Evolutionary conservation across 352 stramenopile genomes (phyloP), one percentile per base, ranked within the genome.

Genomic region (Phytophthora chlamydospora): DNA sequence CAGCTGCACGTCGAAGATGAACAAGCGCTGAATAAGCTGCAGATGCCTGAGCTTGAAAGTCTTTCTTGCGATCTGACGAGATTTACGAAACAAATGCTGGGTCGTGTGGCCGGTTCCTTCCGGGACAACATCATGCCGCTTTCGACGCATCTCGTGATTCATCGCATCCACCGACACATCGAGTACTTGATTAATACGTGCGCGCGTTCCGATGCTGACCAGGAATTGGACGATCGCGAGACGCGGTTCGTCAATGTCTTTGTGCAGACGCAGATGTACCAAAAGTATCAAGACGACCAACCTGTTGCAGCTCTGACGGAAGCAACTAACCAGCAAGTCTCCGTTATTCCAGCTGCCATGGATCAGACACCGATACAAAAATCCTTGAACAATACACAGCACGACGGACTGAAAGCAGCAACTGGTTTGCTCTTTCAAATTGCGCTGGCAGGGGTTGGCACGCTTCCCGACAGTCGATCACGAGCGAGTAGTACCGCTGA

Each of bases 211-310:
- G 34, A 39, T 19, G 14, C 14, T 19, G 39, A 36, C 24, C 4
- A 58, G 13, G n/a, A 32, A n/a, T 40, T 73, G 14, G 14, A 61
- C 40, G 44, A 21, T n/a, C 52, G 19, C 8, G 66, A 73, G 14
- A 33, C 57, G 32, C 46, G 56, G 8, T 76, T 86, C 4, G 49
- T 75, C 8, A 50, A 63, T 8, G 39, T 47, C 3, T 53, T 86
- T 43, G 71, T 70, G 62, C 52, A 75, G 39, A 78, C 76, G 0
- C 75, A 86, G 21, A 84, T 84, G 76, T 82, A 76, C 51, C 75
- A 83, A 42, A 82, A 80, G 60, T 82, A 84, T 36, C 61, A 64
- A 45, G 76, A 84, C 29, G 76, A 86, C 27, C 46, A 63, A 10
- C 60, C 54, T 51, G 12, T 55, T 16, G 11, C 51, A 29, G 9